phyloP scores from a whole-genome alignment of 2,329 filamentous ascomycete genomes.

The Aspergillus brasiliensis region DNA sequence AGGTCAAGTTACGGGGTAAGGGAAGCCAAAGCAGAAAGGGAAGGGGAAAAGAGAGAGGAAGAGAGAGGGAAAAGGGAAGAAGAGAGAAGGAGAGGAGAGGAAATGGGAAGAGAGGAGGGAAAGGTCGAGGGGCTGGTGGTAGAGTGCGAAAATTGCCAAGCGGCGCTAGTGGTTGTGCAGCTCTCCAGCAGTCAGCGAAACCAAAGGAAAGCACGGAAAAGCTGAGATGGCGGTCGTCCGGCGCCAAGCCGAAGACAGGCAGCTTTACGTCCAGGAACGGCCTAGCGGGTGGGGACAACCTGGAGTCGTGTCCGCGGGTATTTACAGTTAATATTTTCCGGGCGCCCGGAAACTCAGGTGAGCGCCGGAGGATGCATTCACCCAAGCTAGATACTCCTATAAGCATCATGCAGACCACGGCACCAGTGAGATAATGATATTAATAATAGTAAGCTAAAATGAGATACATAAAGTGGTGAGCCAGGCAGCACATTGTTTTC shows the following conservation, averaged over 20 bases:
- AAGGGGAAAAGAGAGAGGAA: background rate
- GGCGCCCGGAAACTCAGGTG: constrained; percentile 16
- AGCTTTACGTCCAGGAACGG: constrained; percentile 30
- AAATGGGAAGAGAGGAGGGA: constrained; percentile 18
- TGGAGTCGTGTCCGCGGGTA: constrained; percentile 30
- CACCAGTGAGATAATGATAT: background rate
- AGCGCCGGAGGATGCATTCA: constrained; percentile 7
- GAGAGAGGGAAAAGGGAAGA: constrained; percentile 17
- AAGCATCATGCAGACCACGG: constrained; percentile 7
- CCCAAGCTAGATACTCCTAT: background rate
- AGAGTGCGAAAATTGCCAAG: constrained; percentile 36
- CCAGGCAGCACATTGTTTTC: background rate
- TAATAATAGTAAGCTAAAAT: no score
- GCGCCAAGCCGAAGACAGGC: constrained; percentile 27
- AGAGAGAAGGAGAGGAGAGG: constrained; percentile 14
- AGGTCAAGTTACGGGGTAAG: constrained; percentile 4
- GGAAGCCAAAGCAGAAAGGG: constrained; percentile 10
- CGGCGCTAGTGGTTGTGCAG: constrained; percentile 39
- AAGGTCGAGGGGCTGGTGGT: constrained; percentile 36
- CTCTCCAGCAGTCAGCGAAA: constrained; percentile 32
- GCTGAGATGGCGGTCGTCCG: constrained; percentile 28
- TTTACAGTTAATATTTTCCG: constrained; percentile 34
- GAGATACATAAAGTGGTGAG: no score
- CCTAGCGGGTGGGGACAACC: constrained; percentile 29
- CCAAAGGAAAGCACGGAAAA: constrained; percentile 27